Evolutionary conservation across 352 stramenopile species (phyloP).

Genomic region (Blastocystis hominis): DNA sequence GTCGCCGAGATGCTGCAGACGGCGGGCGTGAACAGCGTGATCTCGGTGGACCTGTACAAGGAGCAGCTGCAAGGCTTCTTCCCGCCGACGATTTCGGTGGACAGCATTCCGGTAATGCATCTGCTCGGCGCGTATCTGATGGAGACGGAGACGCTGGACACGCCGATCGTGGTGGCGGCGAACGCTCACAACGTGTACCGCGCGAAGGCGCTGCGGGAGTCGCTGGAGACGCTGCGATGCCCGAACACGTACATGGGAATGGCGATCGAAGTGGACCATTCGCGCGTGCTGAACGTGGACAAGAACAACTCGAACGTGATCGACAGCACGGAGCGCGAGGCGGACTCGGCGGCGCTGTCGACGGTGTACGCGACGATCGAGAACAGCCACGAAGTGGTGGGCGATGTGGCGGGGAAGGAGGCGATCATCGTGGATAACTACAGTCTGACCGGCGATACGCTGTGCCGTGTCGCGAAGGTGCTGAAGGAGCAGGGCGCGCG

Average conservation of each 20-base stretch:
- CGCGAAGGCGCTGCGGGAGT: conserved; percentile 38
- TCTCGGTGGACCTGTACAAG: conserved; percentile 72
- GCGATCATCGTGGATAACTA: conserved; percentile 60
- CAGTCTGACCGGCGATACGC: conserved; percentile 44
- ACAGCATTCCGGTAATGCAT: conserved; percentile 53
- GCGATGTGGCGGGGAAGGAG: conserved; percentile 58
- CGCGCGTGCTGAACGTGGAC: conserved; percentile 51
- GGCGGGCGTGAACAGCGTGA: conserved; percentile 72
- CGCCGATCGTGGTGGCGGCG: conserved; percentile 9
- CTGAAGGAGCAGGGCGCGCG: conserved; percentile 56
- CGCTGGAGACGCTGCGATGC: conserved; percentile 41
- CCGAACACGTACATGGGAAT: conserved; percentile 37
- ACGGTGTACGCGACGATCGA: conserved; percentile 30
- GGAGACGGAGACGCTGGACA: conserved; percentile 47
- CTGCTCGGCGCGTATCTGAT: conserved; percentile 55
- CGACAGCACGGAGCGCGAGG: conserved; percentile 23
- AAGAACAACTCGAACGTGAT: conserved; percentile 58
- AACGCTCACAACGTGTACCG: conserved; percentile 53
- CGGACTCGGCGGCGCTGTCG: neutral
- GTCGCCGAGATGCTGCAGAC: conserved; percentile 71
- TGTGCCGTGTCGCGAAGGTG: conserved; percentile 55
- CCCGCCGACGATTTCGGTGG: conserved; percentile 12
- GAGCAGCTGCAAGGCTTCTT: conserved; percentile 61
- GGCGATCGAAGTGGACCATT: conserved; percentile 26
- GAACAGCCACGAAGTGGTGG: conserved; percentile 57